Evolutionary conservation across 192 early-diverging fungal species (phyloP), one percentile per base, ranked within the genome.

Genomic region (Coemansia sp.): DNA sequence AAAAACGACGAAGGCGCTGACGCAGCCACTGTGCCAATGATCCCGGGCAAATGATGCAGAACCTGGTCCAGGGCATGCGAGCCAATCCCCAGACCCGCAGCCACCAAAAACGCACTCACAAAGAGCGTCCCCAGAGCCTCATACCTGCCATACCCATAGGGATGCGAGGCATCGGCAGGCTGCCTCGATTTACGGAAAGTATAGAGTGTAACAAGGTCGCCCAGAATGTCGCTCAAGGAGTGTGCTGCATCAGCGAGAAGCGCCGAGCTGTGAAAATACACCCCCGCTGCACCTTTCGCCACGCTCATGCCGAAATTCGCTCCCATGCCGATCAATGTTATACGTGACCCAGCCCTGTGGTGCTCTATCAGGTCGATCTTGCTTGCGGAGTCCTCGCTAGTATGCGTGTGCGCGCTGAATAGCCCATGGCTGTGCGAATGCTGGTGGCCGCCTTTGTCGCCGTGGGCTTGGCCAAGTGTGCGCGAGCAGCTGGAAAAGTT

Each of bases 121-220:
- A 83, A 77, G 18, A 89, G 66, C 6, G 89, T 85, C 0, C 88
- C 88, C 5, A 90, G 62, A 0, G 87, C 84, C 69, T 90, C 88
- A 57, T 84, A 88, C 61, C 87, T 76, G 47, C 86, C 87, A 67
- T 88, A 88, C 16, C 89, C 90, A 62, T 85, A 92, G 34, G 93
- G 93, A 70, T 89, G 88, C 13, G 69, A 57, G 13, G 45, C 64
- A 69, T 92, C 88, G 2, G 86, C 75, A 1, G 84, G 76, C 64
- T 70, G 72, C 59, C 93, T 74, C 33, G 93, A 90, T 68, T 84
- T 85, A 43, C 84, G 82, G 64, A 89, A 92, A 16, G 91, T 86
- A 61, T 88, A 92, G n/a, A 94, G 65, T 18, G 93, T 92, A 3
- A 92, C 91, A 57, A 91, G 73, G 65, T 94, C 93, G 61, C 88